phyloP scores from a whole-genome alignment of 2,329 filamentous ascomycete species.

The Diaporthe citri region DNA sequence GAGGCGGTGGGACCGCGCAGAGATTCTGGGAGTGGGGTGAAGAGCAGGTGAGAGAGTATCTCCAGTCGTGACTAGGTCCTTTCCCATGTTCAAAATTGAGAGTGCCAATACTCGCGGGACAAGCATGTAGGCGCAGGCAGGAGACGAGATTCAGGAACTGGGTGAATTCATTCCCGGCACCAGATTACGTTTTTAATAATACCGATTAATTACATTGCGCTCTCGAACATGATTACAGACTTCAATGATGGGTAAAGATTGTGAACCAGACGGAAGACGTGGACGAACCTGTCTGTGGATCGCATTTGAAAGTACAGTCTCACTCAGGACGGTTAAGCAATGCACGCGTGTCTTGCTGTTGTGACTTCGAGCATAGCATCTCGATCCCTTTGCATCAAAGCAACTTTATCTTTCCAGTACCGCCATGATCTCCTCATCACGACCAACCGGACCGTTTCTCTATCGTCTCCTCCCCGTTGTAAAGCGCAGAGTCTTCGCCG shows the following conservation, averaged over 20 bases:
- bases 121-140: not conserved
- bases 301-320: too few species aligned
- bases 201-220: too few species aligned
- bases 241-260: too few species aligned
- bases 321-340: too few species aligned
- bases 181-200: too few species aligned
- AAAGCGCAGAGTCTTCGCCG: too few species aligned
- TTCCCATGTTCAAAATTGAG: not conserved
- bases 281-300: too few species aligned
- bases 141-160: not conserved
- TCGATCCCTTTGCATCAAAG: not conserved
- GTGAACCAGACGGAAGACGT: too few species aligned
- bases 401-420: not conserved
- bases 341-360: too few species aligned
- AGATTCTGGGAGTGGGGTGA: constrained; percentile 58
- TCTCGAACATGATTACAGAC: too few species aligned
- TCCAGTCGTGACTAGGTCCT: not conserved
- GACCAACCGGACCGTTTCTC: not conserved
- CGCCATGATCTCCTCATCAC: not conserved
- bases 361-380: too few species aligned
- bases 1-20: constrained; percentile 52
- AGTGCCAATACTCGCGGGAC: not conserved
- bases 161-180: not conserved
- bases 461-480: too few species aligned
- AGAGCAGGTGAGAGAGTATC: constrained; percentile 49